These are phyloP conservation scores for Aspergillus caelatus DNA, from an alignment of 2,329 filamentous ascomycete genomes.

Conservation along the genomic window DNA sequence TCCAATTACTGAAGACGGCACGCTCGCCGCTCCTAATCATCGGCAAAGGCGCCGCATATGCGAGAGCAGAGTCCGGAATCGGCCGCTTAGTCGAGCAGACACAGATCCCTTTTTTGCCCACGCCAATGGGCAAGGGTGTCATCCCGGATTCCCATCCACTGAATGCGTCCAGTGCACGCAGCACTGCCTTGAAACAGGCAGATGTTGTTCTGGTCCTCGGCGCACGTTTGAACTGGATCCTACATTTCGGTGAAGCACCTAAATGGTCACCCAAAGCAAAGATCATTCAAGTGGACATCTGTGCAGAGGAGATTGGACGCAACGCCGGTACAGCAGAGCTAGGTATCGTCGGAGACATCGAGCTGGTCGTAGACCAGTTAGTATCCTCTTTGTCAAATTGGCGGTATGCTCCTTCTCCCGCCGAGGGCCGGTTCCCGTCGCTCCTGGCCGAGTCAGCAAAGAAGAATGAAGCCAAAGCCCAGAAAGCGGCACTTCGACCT, in stretches of 20 bases:
- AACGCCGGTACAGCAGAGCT: constrained; percentile 53
- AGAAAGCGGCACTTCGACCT: constrained; percentile 43
- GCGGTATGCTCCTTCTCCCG: constrained; percentile 44
- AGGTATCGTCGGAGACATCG: constrained; percentile 56
- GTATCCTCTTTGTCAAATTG: constrained; percentile 45
- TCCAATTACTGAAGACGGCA: constrained; percentile 50
- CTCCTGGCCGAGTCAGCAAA: constrained; percentile 33
- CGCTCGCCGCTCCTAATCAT: constrained; percentile 56
- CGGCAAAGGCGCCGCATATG: constrained; percentile 60
- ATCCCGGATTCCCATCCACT: constrained; percentile 56
- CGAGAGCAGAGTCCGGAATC: constrained; percentile 52
- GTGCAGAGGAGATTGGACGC: constrained; percentile 56
- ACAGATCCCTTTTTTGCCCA: constrained; percentile 58
- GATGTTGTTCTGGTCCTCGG: constrained; percentile 60
- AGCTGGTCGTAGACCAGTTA: constrained; percentile 53
- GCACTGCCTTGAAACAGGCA: constrained; percentile 55
- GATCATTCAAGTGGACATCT: constrained; percentile 60
- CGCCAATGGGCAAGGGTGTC: constrained; percentile 63
- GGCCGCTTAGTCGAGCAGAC: constrained; percentile 50
- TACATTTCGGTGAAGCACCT: constrained; percentile 58
- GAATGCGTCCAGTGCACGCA: constrained; percentile 58
- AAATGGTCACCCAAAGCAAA: constrained; percentile 56
- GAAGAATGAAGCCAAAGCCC: constrained; percentile 53
- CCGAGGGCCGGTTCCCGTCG: constrained; percentile 32
- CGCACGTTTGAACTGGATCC: constrained; percentile 61